Evolutionary conservation across 2,329 filamentous ascomycete species (phyloP), one percentile per base, ranked within the genome.

Genomic region (Cladophialophora yegresii): DNA sequence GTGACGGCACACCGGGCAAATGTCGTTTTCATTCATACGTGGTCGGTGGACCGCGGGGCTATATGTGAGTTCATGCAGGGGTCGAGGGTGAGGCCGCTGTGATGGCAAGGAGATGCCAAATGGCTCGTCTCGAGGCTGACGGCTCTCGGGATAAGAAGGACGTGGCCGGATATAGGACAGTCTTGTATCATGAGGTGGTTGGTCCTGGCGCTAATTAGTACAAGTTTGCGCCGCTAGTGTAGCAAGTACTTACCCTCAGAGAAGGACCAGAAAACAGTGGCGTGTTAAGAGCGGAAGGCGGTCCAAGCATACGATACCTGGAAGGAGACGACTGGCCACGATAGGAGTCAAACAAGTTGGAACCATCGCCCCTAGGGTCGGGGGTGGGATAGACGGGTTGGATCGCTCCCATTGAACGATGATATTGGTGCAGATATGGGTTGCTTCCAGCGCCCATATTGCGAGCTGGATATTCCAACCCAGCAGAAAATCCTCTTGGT

Each of bases 1-100:
- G 5, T 67, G 72, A 54, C 77, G 76, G 62, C 80, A 82, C 22
- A 82, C 75, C 4, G 80, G 80, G 68, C 80, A 82, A 33, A 80
- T 72, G 66, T 82, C 80, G 50, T 74, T 73, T 69, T 82, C 80
- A 10, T 75, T 73, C 4, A 77, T 63, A 4, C 61, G 67, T n/a
- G 65, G 71, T 12, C 69, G 72, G 47, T 50, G 47, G 13, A 23
- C 57, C 1, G 10, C 68, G 68, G 10, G 70, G 20, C 60, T 63
- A 49, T 65, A 51, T 9, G 64, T 63, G 45, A 61, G 57, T 47
- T 49, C 58, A 49, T 64, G 61, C 20, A 57, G 54, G 20, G 67
- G 57, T 33, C n/a, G 59, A 60, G 47, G 59, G n/a, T 45, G 8
- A 30, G 58, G 26, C 54, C 58, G 58, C 16, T 40, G 50, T 16